Evolutionary conservation across 2,329 filamentous ascomycete genomes (phyloP), one percentile per base, ranked within the genome.

Genomic region (Akanthomyces dipterigenus): DNA sequence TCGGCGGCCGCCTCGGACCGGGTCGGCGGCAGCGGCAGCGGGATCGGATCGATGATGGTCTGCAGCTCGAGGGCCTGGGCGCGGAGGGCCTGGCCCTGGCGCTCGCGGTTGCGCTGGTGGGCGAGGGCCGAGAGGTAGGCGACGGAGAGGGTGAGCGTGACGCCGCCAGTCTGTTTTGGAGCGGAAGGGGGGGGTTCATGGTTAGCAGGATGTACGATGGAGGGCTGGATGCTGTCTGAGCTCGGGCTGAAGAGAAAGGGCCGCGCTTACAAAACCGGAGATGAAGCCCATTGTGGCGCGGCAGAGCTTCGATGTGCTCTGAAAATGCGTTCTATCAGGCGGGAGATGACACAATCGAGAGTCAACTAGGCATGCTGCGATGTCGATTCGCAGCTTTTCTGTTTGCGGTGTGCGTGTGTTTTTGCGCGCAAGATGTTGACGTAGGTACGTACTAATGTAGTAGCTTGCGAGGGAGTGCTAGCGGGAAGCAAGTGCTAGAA

Each of bases 91-190:
- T 80, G 77, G 67, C 80, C 78, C 71, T 88, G 85, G 26, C 77
- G 72, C 68, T 83, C 78, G 67, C 89, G 87, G 71, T 84, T 88
- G 64, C 84, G 83, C 67, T 87, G 84, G 76, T 93, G 89, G 22
- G 88, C 78, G 69, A 88, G 82, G 38, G 90, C 77, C 54, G 87
- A 85, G 60, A 93, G 80, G 75, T 91, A 93, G 68, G 90, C 83
- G 63, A 89, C 70, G 48, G 86, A 87, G 63, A 90, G 84, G 54
- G 89, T 92, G 63, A 93, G 79, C 65, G 89, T 88, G 61, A 91
- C 84, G 66, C 90, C 89, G 70, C 89, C 87, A 65, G 88, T 85
- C 89, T 93, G 66, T 43, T n/a, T n/a, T n/a, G n/a, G n/a, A n/a
- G n/a, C 3, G 16, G 7, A 34, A 49, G 20, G n/a, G 11, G 11